Evolutionary conservation across 2,329 filamentous ascomycete genomes (phyloP).

Genomic region (Didymella sp.): DNA sequence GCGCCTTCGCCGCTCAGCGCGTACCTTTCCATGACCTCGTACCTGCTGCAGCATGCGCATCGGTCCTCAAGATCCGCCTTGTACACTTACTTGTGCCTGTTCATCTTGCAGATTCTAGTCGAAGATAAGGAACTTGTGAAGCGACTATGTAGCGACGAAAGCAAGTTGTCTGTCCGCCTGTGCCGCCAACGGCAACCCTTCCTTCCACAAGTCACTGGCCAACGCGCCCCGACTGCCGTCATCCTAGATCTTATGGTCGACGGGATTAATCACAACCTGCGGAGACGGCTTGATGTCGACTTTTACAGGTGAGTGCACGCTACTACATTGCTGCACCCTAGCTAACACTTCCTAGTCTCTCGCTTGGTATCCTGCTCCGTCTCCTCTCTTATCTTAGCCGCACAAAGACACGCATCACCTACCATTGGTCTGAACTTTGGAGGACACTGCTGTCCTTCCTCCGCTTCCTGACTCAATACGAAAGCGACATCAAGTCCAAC

Average conservation of each 20-base stretch:
- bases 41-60: conserved; percentile 91
- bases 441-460: conserved; percentile 85
- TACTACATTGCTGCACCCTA: not conserved
- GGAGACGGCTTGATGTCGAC: conserved; percentile 80
- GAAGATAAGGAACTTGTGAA: conserved; percentile 86
- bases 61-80: conserved; percentile 77
- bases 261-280: conserved; percentile 91
- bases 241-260: conserved; percentile 89
- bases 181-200: conserved; percentile 90
- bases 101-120: conserved; percentile 83
- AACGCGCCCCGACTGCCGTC: conserved; percentile 75
- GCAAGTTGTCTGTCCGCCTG: conserved; percentile 75
- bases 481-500: conserved; percentile 73
- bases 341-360: conserved; percentile 60
- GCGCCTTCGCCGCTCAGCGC: conserved; percentile 77
- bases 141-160: conserved; percentile 80
- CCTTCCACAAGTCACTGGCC: conserved; percentile 74
- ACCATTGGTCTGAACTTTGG: conserved; percentile 97
- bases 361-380: conserved; percentile 80
- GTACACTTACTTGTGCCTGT: conserved; percentile 85
- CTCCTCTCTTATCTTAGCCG: conserved; percentile 84
- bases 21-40: conserved; percentile 88
- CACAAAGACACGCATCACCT: conserved; percentile 78
- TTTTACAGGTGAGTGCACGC: conserved; percentile 69
- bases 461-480: conserved; percentile 88